phyloP scores from a whole-genome alignment of 2,329 filamentous ascomycete genomes.

The Scorias spongiosa region DNA sequence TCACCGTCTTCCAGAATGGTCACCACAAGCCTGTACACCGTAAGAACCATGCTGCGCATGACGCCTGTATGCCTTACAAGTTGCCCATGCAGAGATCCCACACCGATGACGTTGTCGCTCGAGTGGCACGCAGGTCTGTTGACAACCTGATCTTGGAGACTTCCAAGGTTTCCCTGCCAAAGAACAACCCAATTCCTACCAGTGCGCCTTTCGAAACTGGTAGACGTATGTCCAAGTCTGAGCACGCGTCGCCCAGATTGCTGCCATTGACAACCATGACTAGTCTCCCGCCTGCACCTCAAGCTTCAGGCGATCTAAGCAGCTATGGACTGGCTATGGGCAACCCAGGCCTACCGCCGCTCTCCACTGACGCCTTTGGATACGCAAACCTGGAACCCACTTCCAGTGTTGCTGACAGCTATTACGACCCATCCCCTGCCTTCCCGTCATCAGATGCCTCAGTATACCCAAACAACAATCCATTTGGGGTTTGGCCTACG shows the following conservation, averaged over 20 bases:
- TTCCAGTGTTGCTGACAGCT: slow-evolving; percentile 12
- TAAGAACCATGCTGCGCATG: slow-evolving; percentile 48
- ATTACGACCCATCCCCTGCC: slow-evolving; percentile 17
- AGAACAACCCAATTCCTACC: slow-evolving; percentile 4
- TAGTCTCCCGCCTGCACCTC: neutral
- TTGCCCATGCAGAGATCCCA: slow-evolving; percentile 43
- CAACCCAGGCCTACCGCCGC: slow-evolving; percentile 5
- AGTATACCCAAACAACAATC: slow-evolving; percentile 17
- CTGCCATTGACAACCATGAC: slow-evolving; percentile 2
- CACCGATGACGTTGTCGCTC: slow-evolving; percentile 29
- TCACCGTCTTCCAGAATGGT: slow-evolving; percentile 48
- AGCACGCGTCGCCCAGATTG: slow-evolving; percentile 17
- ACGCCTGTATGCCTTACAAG: slow-evolving; percentile 47
- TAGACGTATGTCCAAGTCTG: slow-evolving; percentile 16
- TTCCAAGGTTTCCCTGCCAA: slow-evolving; percentile 2
- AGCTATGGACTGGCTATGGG: neutral
- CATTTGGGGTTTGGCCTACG: slow-evolving; percentile 19
- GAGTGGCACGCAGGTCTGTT: slow-evolving; percentile 33
- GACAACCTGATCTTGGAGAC: slow-evolving; percentile 32
- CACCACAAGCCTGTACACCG: slow-evolving; percentile 51
- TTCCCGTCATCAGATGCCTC: slow-evolving; percentile 12
- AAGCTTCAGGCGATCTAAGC: neutral
- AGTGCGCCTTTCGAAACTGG: slow-evolving; percentile 7
- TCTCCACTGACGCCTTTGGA: slow-evolving; percentile 8
- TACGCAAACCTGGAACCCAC: slow-evolving; percentile 12